These are phyloP conservation scores for Diaporthe vexans DNA, from an alignment of 2,329 filamentous ascomycete genomes.

Conservation along the genomic window DNA sequence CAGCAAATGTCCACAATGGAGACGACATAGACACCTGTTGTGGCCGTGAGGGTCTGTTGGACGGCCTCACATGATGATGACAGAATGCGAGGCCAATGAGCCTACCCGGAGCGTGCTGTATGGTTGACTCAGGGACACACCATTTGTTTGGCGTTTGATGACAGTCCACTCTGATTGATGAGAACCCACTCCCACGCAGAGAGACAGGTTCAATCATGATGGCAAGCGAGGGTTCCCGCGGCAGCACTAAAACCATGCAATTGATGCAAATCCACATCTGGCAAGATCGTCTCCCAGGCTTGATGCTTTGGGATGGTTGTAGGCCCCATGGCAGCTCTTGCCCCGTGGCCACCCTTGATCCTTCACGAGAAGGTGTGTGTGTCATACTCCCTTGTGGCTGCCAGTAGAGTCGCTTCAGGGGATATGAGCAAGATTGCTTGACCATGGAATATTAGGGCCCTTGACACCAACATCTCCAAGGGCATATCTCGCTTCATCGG, in stretches of 20 bases:
- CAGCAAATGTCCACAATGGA: slow-evolving; percentile 21
- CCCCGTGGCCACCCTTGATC: slow-evolving; percentile 27
- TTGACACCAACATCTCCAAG: slow-evolving; percentile 12
- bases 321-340: slow-evolving; percentile 23
- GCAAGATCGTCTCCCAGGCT: slow-evolving; percentile 28
- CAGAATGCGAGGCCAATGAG: slow-evolving; percentile 43
- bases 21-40: slow-evolving; percentile 15
- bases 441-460: slow-evolving; percentile 5
- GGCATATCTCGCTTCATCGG: slow-evolving; percentile 22
- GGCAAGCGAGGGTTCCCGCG: slow-evolving; percentile 29
- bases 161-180: slow-evolving; percentile 38
- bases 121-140: slow-evolving; percentile 41
- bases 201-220: slow-evolving; percentile 36
- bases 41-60: slow-evolving; percentile 11
- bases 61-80: slow-evolving; percentile 46
- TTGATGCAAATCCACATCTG: slow-evolving; percentile 27
- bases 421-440: slow-evolving; percentile 6
- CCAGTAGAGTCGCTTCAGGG: not conserved
- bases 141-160: slow-evolving; percentile 31
- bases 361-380: not conserved
- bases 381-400: not conserved
- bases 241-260: slow-evolving; percentile 34
- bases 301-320: slow-evolving; percentile 23
- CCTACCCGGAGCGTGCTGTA: slow-evolving; percentile 37
- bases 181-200: slow-evolving; percentile 35